These are phyloP conservation scores for Mycena sanguinolenta DNA, from an alignment of 768 basidiomycete species.

Conservation along the genomic window DNA sequence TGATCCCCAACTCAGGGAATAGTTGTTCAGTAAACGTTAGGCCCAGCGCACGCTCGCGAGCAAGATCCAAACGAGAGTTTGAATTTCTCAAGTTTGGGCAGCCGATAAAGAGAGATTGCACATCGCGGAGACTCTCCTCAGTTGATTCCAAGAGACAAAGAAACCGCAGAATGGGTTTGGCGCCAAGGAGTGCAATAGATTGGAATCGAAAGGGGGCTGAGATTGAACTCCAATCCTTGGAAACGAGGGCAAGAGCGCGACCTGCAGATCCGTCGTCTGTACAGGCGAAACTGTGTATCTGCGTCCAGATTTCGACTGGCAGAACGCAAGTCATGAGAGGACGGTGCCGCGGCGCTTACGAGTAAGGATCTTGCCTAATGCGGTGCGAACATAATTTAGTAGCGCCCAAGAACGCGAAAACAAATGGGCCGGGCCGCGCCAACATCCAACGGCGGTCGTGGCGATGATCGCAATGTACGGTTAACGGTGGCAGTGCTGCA, in stretches of 20 bases:
- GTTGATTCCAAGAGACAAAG: slow-evolving; percentile 28
- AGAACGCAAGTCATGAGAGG: slow-evolving; percentile 2
- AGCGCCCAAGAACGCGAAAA: too few species aligned
- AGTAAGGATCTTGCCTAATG: neutral
- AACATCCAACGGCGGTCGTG: too few species aligned
- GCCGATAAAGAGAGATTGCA: slow-evolving; percentile 35
- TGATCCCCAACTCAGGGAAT: slow-evolving; percentile 33
- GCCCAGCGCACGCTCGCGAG: slow-evolving; percentile 25
- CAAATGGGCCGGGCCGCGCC: too few species aligned
- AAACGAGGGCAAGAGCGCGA: slow-evolving; percentile 46
- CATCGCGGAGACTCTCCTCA: slow-evolving; percentile 20
- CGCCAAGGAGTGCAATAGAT: slow-evolving; percentile 44
- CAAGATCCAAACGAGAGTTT: slow-evolving; percentile 20
- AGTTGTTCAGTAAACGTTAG: slow-evolving; percentile 27
- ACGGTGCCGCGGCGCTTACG: neutral
- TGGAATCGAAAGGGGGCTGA: slow-evolving; percentile 43
- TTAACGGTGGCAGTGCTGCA: too few species aligned
- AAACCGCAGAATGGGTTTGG: slow-evolving; percentile 41
- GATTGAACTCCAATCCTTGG: slow-evolving; percentile 43
- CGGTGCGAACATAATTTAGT: neutral
- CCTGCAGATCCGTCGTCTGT: slow-evolving; percentile 46
- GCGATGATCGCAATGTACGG: too few species aligned
- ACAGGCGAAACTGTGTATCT: slow-evolving; percentile 47
- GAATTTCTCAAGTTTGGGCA: slow-evolving; percentile 16
- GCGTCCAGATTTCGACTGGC: slow-evolving; percentile 45